Evolutionary conservation across 768 basidiomycete species (phyloP).

Genomic region (Neoboletus subvelutipes): DNA sequence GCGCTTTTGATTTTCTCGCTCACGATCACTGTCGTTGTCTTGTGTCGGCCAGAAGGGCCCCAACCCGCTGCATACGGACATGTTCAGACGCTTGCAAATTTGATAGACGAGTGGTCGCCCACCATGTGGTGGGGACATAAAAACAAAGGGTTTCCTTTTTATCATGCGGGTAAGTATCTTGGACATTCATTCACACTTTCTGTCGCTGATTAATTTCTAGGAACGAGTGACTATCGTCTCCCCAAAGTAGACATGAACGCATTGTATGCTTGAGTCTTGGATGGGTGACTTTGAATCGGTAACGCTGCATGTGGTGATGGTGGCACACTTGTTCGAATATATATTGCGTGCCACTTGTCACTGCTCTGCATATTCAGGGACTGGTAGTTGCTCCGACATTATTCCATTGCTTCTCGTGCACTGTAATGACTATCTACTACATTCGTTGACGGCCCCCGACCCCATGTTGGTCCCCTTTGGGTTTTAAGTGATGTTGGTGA

Average conservation of each 20-base stretch:
- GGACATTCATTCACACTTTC: background rate
- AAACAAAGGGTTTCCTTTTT: background rate
- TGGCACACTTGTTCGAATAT: background rate
- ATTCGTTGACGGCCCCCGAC: background rate
- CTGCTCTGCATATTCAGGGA: background rate
- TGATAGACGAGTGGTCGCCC: constrained; percentile 38
- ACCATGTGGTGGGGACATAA: constrained; percentile 34
- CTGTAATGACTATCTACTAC: background rate
- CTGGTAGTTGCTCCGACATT: background rate
- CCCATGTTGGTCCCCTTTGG: background rate
- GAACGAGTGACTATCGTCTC: constrained; percentile 26
- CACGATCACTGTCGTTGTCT: constrained; percentile 11
- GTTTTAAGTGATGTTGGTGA: background rate
- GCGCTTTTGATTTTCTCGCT: constrained; percentile 23
- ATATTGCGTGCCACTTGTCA: background rate
- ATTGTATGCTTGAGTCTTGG: constrained; percentile 17
- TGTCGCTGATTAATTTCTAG: constrained; percentile 7
- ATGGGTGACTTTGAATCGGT: background rate
- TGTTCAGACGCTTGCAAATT: constrained; percentile 33
- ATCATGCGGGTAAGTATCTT: constrained; percentile 25
- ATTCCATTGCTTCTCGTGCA: background rate
- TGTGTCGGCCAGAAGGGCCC: constrained; percentile 19
- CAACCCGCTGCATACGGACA: constrained; percentile 36
- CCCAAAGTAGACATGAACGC: constrained; percentile 19
- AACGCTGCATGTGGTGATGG: too few species aligned